Evolutionary conservation across 306 rosid species (phyloP).

Genomic region (Erythrophleum fordii): DNA sequence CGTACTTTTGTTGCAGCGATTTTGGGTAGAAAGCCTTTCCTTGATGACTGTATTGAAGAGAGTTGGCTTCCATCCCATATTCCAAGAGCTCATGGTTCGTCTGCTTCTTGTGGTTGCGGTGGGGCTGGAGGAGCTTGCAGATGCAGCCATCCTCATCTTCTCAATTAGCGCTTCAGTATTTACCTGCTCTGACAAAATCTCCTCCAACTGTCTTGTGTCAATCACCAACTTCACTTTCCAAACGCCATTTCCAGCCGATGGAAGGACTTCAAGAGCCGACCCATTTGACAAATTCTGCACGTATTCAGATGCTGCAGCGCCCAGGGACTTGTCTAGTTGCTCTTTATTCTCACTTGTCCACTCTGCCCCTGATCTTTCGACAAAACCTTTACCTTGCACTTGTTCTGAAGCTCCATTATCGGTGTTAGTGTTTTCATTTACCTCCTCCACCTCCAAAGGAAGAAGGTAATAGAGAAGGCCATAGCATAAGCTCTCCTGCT

Average conservation of each 20-base stretch:
- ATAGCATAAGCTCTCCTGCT: constrained; percentile 46
- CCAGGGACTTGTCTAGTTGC: not conserved
- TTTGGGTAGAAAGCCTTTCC: not conserved
- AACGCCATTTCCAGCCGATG: constrained; percentile 59
- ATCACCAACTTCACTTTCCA: constrained; percentile 74
- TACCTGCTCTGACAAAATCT: constrained; percentile 67
- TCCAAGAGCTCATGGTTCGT: constrained; percentile 45
- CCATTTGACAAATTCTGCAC: constrained; percentile 53
- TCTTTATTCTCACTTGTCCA: not conserved
- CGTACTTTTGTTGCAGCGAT: not conserved
- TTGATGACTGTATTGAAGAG: constrained; percentile 31
- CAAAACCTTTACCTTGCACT: not conserved
- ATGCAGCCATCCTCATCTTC: constrained; percentile 74
- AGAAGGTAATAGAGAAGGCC: constrained; percentile 71
- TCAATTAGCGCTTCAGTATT: constrained; percentile 68
- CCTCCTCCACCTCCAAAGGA: constrained; percentile 43
- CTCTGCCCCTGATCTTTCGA: constrained; percentile 30
- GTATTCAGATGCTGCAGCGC: constrained; percentile 39
- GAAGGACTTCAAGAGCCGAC: constrained; percentile 61
- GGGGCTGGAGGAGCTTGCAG: constrained; percentile 47
- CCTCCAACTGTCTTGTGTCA: constrained; percentile 61
- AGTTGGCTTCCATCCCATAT: constrained; percentile 52
- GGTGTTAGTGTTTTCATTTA: not conserved
- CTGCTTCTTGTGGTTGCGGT: constrained; percentile 31
- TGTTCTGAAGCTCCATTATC: constrained; percentile 6